Conservation (phyloP, 2,329 filamentous ascomycete genomes). For the Aspergillus japonicus region DNA sequence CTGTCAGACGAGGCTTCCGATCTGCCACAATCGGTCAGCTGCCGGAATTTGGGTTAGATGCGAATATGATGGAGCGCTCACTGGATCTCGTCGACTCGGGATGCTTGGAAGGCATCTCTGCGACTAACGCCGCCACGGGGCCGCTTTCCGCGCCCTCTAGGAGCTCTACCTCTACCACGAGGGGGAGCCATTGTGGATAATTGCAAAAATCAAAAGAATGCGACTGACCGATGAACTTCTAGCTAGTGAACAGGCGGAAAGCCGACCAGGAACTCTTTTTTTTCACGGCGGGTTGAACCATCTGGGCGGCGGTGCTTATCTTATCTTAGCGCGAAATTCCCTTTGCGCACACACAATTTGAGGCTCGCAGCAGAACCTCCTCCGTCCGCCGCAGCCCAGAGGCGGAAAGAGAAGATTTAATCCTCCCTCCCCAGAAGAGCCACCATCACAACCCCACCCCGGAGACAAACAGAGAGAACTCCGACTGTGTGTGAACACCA, state of each 20-base stretch:
- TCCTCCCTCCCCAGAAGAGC: slow-evolving; percentile 22
- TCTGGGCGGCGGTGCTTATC: slow-evolving; percentile 33
- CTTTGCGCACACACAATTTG: slow-evolving; percentile 42
- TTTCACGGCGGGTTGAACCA: slow-evolving; percentile 3
- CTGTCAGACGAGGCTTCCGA: slow-evolving; percentile 30
- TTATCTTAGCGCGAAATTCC: slow-evolving; percentile 52
- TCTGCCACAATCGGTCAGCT: slow-evolving; percentile 18
- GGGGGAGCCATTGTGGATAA: slow-evolving; percentile 28
- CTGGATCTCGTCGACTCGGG: slow-evolving; percentile 41
- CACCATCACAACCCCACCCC: slow-evolving; percentile 28
- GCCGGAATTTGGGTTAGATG: neutral
- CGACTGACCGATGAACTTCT: neutral
- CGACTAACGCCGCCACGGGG: slow-evolving; percentile 27
- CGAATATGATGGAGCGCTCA: slow-evolving; percentile 23
- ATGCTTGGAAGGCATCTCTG: slow-evolving; percentile 36
- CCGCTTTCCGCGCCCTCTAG: slow-evolving; percentile 32
- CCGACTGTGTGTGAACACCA: slow-evolving; percentile 10
- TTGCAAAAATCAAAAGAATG: neutral
- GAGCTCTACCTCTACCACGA: slow-evolving; percentile 27
- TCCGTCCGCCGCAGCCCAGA: slow-evolving; percentile 20
- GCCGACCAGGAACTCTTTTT: slow-evolving; percentile 6
- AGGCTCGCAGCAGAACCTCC: slow-evolving; percentile 30
- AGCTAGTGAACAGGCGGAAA: neutral
- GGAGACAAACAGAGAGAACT: slow-evolving; percentile 24
- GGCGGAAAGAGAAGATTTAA: slow-evolving; percentile 29